Conservation (phyloP, 345 rosid genomes). For the Ricinus communis region DNA sequence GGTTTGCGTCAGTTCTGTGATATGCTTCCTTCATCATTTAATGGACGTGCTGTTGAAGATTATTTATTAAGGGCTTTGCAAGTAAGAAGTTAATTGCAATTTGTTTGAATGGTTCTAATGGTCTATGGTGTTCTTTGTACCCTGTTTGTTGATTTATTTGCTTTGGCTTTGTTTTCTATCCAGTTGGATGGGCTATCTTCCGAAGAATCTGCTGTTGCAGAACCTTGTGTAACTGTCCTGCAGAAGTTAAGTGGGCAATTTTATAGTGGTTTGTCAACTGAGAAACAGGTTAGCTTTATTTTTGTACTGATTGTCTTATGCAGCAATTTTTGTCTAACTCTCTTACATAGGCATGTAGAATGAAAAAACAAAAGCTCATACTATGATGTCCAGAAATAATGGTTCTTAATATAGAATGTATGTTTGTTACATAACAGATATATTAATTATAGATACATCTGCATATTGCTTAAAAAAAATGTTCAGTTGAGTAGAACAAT, state of each 20-base stretch:
- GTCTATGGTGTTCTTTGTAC: background rate
- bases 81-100: slow-evolving; percentile 45
- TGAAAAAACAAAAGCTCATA: background rate
- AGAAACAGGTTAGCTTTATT: slow-evolving; percentile 63
- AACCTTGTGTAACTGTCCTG: slow-evolving; percentile 68
- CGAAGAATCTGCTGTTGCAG: slow-evolving; percentile 53
- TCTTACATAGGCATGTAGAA: background rate
- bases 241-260: slow-evolving; percentile 53
- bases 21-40: slow-evolving; percentile 34
- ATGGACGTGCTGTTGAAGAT: slow-evolving; percentile 45
- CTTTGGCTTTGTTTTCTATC: slow-evolving; percentile 27
- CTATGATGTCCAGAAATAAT: background rate
- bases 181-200: slow-evolving; percentile 57
- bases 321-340: background rate
- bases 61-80: slow-evolving; percentile 55
- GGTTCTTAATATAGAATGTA: background rate
- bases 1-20: slow-evolving; percentile 56
- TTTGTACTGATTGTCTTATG: background rate
- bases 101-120: slow-evolving; percentile 11
- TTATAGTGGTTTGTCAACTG: slow-evolving; percentile 46
- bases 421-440: background rate
- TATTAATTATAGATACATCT: background rate
- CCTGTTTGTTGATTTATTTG: slow-evolving; percentile 5
- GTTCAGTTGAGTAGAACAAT: background rate
- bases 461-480: background rate